Base-by-base conservation (phyloP, 2,329 filamentous ascomycete species). In the Penicillium brevicompactum region DNA sequence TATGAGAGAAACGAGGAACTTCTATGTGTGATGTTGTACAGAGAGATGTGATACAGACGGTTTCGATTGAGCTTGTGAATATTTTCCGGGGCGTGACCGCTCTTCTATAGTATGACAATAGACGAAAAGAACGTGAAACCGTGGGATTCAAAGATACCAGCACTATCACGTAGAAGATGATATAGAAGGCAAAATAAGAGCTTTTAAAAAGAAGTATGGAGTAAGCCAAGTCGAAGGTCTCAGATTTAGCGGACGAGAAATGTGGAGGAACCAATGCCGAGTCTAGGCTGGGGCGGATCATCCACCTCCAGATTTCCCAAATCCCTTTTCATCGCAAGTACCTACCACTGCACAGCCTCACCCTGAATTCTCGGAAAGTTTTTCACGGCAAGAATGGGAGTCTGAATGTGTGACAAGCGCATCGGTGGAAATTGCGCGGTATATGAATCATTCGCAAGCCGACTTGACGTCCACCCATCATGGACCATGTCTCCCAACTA, bases 401-500 rank as follows among this genome's bases (percentile, higher is more conserved):
- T 49, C 49, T 57, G 44, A 37, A 24, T 47, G 49, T 42, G 43
- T 43, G 18, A 38, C 41, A 31, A 41, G 41, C 41, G 41, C 44
- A 47, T 24, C 41, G 48, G 48, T 60, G 55, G 46, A 41, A 34
- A 52, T 45, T 30, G 52, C 44, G 41, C 42, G 24, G 24, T 57
- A 50, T 55, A 56, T 59, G 60, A 59, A 37, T 51, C 51, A 42
- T 46, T 51, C 31, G 21, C 24, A 40, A 41, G 48, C 58, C 46
- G 43, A 60, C 57, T 49, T 41, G 37, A 56, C 54, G 48, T 50
- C 51, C 52, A 46, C 47, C 59, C 61, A 72, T 61, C 61, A 74
- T 72, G 70, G 70, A 62, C 58, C 61, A 73, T 68, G 64, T 62
- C 56, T 65, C 61, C 55, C 67, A 57, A 55, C 52, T 75, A 53